These are phyloP conservation scores for Pinus taeda DNA, from an alignment of 75 land plant genomes.

Conservation along the genomic window DNA sequence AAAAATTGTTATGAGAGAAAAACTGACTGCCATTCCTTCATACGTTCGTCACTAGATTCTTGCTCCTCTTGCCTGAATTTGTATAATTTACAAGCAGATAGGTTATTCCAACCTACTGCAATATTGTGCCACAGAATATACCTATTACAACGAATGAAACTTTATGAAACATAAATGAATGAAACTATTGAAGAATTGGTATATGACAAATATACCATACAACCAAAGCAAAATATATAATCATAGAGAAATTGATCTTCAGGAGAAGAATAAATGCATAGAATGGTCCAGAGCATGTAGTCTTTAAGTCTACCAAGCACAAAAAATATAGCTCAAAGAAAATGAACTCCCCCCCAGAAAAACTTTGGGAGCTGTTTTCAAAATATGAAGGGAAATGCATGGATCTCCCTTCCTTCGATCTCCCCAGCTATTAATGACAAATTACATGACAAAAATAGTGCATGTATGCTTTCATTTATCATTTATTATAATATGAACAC, in stretches of 20 bases:
- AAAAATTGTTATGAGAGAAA: neutral
- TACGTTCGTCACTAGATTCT: neutral
- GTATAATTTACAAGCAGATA: neutral
- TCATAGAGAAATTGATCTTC: neutral
- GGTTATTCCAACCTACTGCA: slow-evolving; percentile 5
- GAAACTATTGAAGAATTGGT: neutral
- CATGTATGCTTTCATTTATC: neutral
- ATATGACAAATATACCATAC: neutral
- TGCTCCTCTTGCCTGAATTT: neutral
- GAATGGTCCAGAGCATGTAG: neutral
- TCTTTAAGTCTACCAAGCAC: neutral
- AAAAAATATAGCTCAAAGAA: neutral
- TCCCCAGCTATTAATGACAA: neutral
- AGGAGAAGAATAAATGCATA: neutral
- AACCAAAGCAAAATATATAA: neutral
- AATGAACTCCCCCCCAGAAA: neutral
- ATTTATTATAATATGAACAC: neutral
- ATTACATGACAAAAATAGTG: neutral
- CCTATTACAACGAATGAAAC: neutral
- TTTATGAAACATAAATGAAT: neutral
- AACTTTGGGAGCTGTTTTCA: neutral
- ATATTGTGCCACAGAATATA: neutral
- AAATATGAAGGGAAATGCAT: neutral
- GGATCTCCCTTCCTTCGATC: neutral
- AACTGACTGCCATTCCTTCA: neutral